Evolutionary conservation across 345 rosid genomes (phyloP).

Genomic region (Gossypium raimondii): DNA sequence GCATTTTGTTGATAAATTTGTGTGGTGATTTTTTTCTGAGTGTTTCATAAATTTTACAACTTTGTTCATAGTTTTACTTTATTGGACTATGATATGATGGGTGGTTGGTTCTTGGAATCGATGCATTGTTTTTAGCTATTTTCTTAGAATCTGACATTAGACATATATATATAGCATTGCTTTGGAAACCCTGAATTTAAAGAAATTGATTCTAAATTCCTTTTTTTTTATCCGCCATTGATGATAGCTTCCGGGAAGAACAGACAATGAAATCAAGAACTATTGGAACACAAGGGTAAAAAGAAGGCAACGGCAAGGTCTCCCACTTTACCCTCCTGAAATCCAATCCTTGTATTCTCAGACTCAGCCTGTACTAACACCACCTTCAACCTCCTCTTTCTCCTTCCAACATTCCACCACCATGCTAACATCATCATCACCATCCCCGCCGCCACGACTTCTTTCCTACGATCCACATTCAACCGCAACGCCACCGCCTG

Average conservation of each 20-base stretch:
- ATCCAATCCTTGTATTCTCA: constrained; percentile 31
- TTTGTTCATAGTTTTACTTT: not conserved
- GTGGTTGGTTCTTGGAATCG: too few relatives aligned
- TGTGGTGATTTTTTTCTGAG: too few relatives aligned
- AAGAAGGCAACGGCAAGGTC: constrained; percentile 62
- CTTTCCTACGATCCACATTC: not conserved
- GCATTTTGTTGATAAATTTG: not conserved
- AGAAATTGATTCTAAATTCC: not conserved
- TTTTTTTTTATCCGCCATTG: not conserved
- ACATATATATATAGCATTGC: too few relatives aligned
- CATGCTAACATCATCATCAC: not conserved
- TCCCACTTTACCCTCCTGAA: constrained; percentile 58
- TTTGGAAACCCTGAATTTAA: not conserved
- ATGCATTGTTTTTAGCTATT: too few relatives aligned
- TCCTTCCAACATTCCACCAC: constrained; percentile 26
- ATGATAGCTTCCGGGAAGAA: constrained; percentile 26
- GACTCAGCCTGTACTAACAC: constrained; percentile 24
- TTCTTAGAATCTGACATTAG: too few relatives aligned
- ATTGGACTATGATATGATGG: not conserved
- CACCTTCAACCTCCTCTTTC: constrained; percentile 19
- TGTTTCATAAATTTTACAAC: too few relatives aligned
- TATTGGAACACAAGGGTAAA: constrained; percentile 71
- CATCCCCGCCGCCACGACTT: not conserved
- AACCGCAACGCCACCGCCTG: not conserved
- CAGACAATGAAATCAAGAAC: constrained; percentile 75